Base-by-base conservation (phyloP, 2,329 filamentous ascomycete species). In the Herpomyces periplanetae region DNA sequence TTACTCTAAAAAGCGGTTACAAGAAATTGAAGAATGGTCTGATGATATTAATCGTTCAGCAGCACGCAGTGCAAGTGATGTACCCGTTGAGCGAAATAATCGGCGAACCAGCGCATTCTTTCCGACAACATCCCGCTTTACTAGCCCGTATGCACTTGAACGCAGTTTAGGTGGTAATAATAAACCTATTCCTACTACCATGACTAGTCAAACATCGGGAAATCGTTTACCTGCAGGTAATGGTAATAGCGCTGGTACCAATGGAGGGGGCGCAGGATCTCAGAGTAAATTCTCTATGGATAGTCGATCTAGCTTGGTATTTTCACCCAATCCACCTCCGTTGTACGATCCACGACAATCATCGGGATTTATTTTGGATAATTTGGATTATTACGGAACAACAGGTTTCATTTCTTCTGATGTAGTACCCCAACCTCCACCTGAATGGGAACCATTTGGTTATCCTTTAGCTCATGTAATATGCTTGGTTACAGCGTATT, bases 21-120 rank as follows among this genome's bases (percentile, higher is more conserved):
- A 63, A 29, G 71, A 91, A 41, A 96, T 96, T 27, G 80, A 96
- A 37, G 75, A 88, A 31, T 96, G 80, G 80, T 63, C 62, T 7
- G 68, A 91, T 27, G 80, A 96, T 33, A 96, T 96, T 30, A 91
- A 96, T 38, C 64, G 71, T 16, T 65, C 75, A 3, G 69, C 71
- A 10, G 59, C 63, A 21, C 64, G 54, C 23, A 62, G 54, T 31
- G 59, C 52, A 19, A 50, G 56, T 23, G 39, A 40, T 8, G 48
- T 47, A 5, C 55, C 51, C 15, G 45, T 50, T 7, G 69, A 75
- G 26, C 52, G 64, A 20, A 48, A 44, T 21, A 69, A 51, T 49
- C 87, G 75, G 43, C 62, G 75, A 27, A 52, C 48, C 25, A 87
- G 68, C 36, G 48, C 47, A 13, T 84, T 96, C 41, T 44, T 96